Evolutionary conservation across 768 basidiomycete genomes (phyloP), one percentile per base, ranked within the genome.

Genomic region (Trametes gibbosa): DNA sequence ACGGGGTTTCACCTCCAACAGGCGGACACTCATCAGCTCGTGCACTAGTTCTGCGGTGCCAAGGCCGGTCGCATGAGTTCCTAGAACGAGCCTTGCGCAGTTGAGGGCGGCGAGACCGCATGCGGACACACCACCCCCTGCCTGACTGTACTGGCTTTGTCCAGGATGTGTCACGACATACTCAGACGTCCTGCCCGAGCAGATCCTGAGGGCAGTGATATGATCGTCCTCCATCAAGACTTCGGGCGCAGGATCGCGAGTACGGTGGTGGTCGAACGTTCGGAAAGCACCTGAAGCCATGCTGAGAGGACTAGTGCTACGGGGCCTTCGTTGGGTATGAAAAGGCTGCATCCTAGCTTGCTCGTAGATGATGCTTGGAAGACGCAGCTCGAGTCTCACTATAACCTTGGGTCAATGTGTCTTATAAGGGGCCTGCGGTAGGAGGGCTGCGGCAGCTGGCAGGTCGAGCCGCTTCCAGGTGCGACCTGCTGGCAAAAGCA

Each of bases 51-150:
- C 64, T 12, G 55, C 65, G 8, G 69, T 74, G 24, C 47, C 53
- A 21, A 68, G 32, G 2, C 75, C 72, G 6, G 66, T 67, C 35
- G 70, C 63, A 51, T 79, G 74, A 23, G 68, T 69, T 43, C 65
- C 73, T 32, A 85, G 77, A 10, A 79, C 73, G 8, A 83, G 63
- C 52, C 84, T 75, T 12, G 81, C 83, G 61, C 84, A 86, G 66
- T 88, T 87, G 66, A 88, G 70, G 1, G 83, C 81, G 23, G 87
- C 86, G 24, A 89, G 75, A 17, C 87, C 87, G 60, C 86, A 89
- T 2, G 85, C 78, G 41, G 86, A 81, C 29, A 70, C 69, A 5
- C 78, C 75, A 10, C 76, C 74, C 9, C 76, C 74, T 1, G 56
- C 62, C 58, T 50, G 39, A 40, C 56, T 65, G 53, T 86, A 88